Base-by-base conservation (phyloP, 345 rosid genomes). In the Pelargonium nanum region DNA sequence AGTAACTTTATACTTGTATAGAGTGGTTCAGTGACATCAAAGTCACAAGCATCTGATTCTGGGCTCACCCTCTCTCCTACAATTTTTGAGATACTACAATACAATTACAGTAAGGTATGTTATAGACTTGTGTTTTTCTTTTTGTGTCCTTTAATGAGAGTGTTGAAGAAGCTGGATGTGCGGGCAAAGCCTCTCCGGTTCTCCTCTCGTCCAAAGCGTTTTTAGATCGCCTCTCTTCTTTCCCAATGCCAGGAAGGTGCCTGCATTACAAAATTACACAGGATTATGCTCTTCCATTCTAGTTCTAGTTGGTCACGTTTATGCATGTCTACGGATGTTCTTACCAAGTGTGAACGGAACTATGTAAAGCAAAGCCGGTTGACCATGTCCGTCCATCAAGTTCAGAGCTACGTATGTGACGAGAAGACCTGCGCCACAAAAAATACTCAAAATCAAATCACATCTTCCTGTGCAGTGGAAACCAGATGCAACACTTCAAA, bases 311-410 rank as follows among this genome's bases (percentile, higher is more conserved):
- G 56, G 56, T 53, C 6, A 53, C 20, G 20, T 12, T 53, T 17
- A 23, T 10, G 20, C 1, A n/a, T 1, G 10, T 1, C 23, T 3
- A 17, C 23, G 0, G 3, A 53, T 21, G 6, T 0, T 50, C 77
- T 85, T 81, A 89, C 99, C 97, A 5, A 93, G 91, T 20, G 88
- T 87, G 76, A 93, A 93, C 2, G 99, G 97, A 59, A 93, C 99
- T 1, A 93, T 89, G 75, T 93, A 89, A 57, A 93, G 97, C 75
- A 93, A 66, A 25, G 99, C 99, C 9, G 99, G 99, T 62, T 89
- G 99, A 45, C 99, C 99, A 65, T 85, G 99, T 63, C 97, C 97
- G 30, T 93, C 99, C 99, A 89, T 89, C 85, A 89, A 68, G 79
- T 89, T 89, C 74, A 93, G 68, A 19, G 99, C 99, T 61, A 93